phyloP scores from a whole-genome alignment of 2,329 filamentous ascomycete genomes.

The Fusarium haematococcum region DNA sequence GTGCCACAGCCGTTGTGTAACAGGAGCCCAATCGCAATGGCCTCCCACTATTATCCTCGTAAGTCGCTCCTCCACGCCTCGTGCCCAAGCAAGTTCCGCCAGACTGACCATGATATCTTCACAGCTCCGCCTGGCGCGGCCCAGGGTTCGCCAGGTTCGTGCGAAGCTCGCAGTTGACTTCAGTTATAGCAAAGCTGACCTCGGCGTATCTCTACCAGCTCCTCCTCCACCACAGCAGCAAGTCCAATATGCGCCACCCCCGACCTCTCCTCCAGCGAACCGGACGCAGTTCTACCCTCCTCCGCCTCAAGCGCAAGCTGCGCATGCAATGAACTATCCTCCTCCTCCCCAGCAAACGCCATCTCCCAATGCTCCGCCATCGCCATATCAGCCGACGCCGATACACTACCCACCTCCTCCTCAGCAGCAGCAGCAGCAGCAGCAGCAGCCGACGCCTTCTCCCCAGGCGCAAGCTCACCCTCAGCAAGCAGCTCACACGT shows the following conservation, averaged over 20 bases:
- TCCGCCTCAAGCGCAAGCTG: constrained; percentile 51
- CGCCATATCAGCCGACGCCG: constrained; percentile 38
- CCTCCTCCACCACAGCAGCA: constrained; percentile 43
- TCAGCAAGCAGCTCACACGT: constrained; percentile 26
- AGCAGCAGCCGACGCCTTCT: constrained; percentile 33
- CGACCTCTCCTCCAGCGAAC: constrained; percentile 60
- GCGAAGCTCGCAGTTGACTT: constrained; percentile 6
- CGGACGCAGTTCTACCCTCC: constrained; percentile 60
- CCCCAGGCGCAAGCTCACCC: constrained; percentile 41
- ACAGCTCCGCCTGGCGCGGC: constrained; percentile 57
- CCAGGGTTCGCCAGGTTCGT: constrained; percentile 46
- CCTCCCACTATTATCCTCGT: constrained; percentile 62
- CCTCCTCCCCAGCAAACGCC: constrained; percentile 38
- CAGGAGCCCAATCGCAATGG: constrained; percentile 48
- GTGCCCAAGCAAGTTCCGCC: constrained; percentile 29
- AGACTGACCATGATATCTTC: constrained; percentile 38
- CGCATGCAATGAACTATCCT: constrained; percentile 47
- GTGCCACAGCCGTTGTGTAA: not conserved
- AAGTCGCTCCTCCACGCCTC: constrained; percentile 38
- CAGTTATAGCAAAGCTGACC: constrained; percentile 21
- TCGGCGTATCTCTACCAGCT: constrained; percentile 23
- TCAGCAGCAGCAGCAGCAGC: constrained; percentile 26
- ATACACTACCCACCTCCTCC: constrained; percentile 41
- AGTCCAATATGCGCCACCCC: constrained; percentile 60
- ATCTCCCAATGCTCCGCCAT: constrained; percentile 16